Evolutionary conservation across 1,284 basidiomycete genomes (phyloP), one percentile per base, ranked within the genome.

Genomic region (Leccinum cinnamomeum): DNA sequence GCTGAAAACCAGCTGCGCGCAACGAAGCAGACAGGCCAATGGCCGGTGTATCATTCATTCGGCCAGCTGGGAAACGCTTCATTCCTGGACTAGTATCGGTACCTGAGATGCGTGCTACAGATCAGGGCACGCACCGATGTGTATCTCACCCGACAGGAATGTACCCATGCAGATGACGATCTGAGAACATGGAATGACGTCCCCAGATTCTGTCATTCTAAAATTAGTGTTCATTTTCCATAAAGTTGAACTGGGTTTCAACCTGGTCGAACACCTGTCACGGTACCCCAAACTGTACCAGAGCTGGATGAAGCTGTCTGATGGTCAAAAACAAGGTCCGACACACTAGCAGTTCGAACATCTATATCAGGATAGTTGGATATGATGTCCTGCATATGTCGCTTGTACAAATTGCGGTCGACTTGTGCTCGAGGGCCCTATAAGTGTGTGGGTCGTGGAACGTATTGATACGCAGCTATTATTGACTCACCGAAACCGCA

Each of bases 81-180:
- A 90, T 82, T 37, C 91, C 89, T 91, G 41, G n/a, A 20, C 53
- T 44, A 6, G 62, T 7, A 25, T 63, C 18, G 11, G 46, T n/a
- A n/a, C n/a, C 14, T 3, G 12, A 35, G 44, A 33, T 50, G n/a
- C 3, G 28, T 41, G 2, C 8, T 18, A 39, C n/a, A 59, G 56
- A 56, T 46, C 57, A 59, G 20, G 23, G 10, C 23, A 66, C 73
- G 23, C 65, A 88, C 92, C 94, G 48, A 96, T 89, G 70, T 96
- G 93, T 57, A 95, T 94, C 75, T 94, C 89, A 14, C 92, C 94
- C 2, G 89, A 89, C 14, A 97, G 82, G 72, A 97, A 97, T 0
- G 94, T 97, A 11, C 94, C 94, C 0, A 94, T 96, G 67, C 93
- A 94, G 20, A 96, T 84, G 30, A 96, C 89, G 5, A 95, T 89